Evolutionary conservation across 305 asterid genomes (phyloP), one percentile per base, ranked within the genome.

Genomic region (Lippia alba): DNA sequence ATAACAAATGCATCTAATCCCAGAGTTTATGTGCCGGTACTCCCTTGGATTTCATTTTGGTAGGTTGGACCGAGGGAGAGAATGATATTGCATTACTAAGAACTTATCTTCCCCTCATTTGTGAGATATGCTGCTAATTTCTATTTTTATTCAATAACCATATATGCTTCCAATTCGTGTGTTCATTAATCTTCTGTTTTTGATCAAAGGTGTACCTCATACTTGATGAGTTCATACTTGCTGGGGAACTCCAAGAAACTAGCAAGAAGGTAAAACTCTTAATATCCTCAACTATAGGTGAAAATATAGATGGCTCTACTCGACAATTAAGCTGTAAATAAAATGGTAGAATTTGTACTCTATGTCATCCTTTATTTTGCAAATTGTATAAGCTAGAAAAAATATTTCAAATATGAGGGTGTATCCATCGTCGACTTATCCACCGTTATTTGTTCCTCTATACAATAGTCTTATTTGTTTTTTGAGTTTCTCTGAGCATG

Each of bases 221-320:
- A 65, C 63, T 88, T 50, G 95, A 88, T 30, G 95, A 88, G 82
- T 88, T 86, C 81, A 88, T 88, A 59, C 92, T 88, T 66, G 95
- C 90, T 15, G 91, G 95, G 74, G 95, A 88, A 78, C 90, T 86
- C 66, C 95, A 88, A 77, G 95, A 88, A 84, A 86, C 92, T 44
- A 88, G 92, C 73, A 88, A 88, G 80, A 88, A 78, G 86, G 92
- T 88, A 86, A 66, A 70, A 49, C 70, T 58, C 58, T 45, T 66
- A 16, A 32, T 50, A 18, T 41, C 56, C 57, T 45, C 17, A n/a
- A 48, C 12, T 49, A 24, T 49, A 12, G 64, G 45, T 53, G 56
- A 40, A 48, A 48, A 48, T 59, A 30, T 56, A 19, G 24, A 44
- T 40, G 24, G 56, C 39, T 53, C 39, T 20, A 18, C 51, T 9